phyloP scores from a whole-genome alignment of 345 rosid species.

The Acer campestre region DNA sequence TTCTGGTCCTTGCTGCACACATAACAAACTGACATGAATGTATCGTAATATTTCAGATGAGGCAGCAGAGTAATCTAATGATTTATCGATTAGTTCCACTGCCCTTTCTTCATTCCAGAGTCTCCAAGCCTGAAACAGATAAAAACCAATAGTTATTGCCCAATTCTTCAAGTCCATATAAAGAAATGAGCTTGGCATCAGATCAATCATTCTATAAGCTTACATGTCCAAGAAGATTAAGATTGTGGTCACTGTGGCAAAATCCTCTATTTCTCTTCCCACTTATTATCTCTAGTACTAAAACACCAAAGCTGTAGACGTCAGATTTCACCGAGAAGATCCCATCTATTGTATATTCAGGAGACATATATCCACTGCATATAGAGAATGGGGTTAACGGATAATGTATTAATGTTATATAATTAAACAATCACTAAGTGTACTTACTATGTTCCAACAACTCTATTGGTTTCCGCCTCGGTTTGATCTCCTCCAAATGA shows the following conservation, averaged over 20 bases:
- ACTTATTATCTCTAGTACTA: slow-evolving; percentile 36
- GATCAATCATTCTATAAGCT: no score
- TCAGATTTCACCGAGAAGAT: slow-evolving; percentile 38
- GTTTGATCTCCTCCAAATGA: slow-evolving; percentile 41
- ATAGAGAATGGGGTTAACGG: background rate
- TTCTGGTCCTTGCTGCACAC: slow-evolving; percentile 47
- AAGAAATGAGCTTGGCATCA: no score
- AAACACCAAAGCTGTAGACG: slow-evolving; percentile 43
- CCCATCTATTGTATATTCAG: slow-evolving; percentile 33
- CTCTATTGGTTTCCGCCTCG: slow-evolving; percentile 38
- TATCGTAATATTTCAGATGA: slow-evolving; percentile 32
- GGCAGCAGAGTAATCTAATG: slow-evolving; percentile 22
- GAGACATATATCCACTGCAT: slow-evolving; percentile 40
- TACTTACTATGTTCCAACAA: slow-evolving; percentile 53
- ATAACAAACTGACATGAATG: slow-evolving; percentile 46
- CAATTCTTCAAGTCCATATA: no score
- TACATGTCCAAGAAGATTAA: no score
- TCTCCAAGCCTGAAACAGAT: slow-evolving; percentile 41
- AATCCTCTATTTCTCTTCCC: slow-evolving; percentile 6
- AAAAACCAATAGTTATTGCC: background rate
- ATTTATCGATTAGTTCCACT: slow-evolving; percentile 35
- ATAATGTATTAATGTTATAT: background rate
- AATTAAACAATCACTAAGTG: background rate
- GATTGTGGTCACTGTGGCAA: no score
- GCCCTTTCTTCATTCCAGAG: slow-evolving; percentile 35